Evolutionary conservation across 768 basidiomycete species (phyloP), one percentile per base, ranked within the genome.

Genomic region (Rhodotorula paludigena): DNA sequence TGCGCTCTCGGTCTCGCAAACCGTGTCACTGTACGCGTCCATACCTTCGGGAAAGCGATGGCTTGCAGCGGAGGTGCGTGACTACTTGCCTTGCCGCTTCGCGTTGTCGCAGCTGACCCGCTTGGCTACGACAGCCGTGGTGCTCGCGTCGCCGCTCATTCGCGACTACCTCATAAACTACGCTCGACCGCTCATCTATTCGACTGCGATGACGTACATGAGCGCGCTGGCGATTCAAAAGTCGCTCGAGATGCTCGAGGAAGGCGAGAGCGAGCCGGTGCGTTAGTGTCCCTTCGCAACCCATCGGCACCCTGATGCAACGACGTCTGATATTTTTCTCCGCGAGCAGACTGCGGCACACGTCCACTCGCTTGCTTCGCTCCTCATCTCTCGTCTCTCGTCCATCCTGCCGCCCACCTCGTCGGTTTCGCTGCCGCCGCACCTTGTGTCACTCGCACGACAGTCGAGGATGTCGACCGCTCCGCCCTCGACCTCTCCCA

Each of bases 21-120:
- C 20, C 58, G 85, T 63, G 85, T 96, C 20, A 80, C 89, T 16
- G 87, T 87, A 25, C 81, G 92, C 51, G 79, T 97, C 48, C 88
- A 90, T 77, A 98, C 93, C 0, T 97, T 97, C 78, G 92, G 93
- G 4, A 97, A 98, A 78, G 91, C 89, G 0, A 80, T 94, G 48
- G 90, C 87, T 21, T 85, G 85, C 8, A 86, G 86, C 0, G 93
- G 92, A 74, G 91, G 93, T 92, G 64, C 70, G 89, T 47, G 28
- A 3, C n/a, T n/a, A n/a, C n/a, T 15, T 6, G 21, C 25, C 39
- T 23, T 28, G 20, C 51, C 42, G 12, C 41, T 36, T 8, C 36
- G 11, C 30, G 28, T 7, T 60, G 3, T 42, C 21, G 38, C 25
- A 1, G 7, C n/a, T 18, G 0, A 0, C 57, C 36, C 35, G 3